Base-by-base conservation (phyloP, 2,329 filamentous ascomycete genomes). In the Aspergillus puulaauensis region DNA sequence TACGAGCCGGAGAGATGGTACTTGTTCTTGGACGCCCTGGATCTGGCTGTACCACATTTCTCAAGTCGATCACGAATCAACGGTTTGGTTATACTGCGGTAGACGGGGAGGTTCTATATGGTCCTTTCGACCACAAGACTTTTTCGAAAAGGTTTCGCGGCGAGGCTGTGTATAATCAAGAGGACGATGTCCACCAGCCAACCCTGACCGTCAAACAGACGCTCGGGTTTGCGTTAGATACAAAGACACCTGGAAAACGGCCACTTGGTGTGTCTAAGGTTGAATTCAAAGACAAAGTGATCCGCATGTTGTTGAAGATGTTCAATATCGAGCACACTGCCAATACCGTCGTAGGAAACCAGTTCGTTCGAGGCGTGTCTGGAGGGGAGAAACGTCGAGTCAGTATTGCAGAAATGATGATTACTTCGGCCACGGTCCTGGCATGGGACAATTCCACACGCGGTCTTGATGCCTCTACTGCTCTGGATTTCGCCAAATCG, bases 271-370 rank as follows among this genome's bases (percentile, higher is more conserved):
- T 95, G 65, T 86, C 84, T 40, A 89, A 90, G 71, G 72, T 76
- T 6, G 86, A 89, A 15, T 93, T 93, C 79, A 93, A 93, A 77
- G 82, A 89, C 50, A 86, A 86, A 65, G 86, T 96, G 57, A 79
- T 93, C 60, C 82, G 85, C 17, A 84, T 88, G 67, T 80, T 96
- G 58, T 80, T 96, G 52, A 91, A 90, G 69, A 95, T 96, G 90
- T 96, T 96, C 80, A 95, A 93, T 70, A 96, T 96, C 54, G 89
- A 93, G 72, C 91, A 96, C 73, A 96, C 91, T 0, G 83, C 86
- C 52, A 84, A 92, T 70, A 97, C 93, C 0, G 86, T 93, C 31
- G 91, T 96, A 24, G 93, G 93, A 7, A 89, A 95, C 61, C 84
- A 86, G 1, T 91, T 93, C 61, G 83, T 95, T 19, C 87, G 90